A percentile compares a stretch with the other conserved stretches of the same genome.
Evolutionary conservation across 768 basidiomycete genomes (phyloP).

Genomic region (Kondoa subrosea): DNA sequence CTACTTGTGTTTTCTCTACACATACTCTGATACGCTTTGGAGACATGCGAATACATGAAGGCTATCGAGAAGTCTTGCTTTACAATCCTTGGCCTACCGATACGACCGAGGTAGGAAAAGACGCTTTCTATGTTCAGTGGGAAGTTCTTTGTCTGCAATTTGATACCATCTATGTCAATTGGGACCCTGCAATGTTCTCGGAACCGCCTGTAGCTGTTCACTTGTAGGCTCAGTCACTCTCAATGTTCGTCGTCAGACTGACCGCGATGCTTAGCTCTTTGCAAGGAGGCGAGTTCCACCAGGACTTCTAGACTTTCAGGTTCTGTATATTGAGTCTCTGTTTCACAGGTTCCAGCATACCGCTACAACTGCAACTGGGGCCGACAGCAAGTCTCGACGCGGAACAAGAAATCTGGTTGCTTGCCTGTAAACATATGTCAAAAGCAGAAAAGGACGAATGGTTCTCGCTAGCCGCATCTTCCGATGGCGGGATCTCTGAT

Average conservation of each 20-base stretch:
- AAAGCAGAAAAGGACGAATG: background rate
- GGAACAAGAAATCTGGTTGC: background rate
- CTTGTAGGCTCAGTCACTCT: constrained; percentile 4
- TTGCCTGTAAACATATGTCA: background rate
- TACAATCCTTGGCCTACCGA: constrained; percentile 11
- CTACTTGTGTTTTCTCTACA: no score
- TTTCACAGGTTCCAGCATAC: background rate
- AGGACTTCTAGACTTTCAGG: background rate
- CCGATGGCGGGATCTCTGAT: background rate
- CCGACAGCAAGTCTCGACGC: background rate
- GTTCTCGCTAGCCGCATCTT: background rate
- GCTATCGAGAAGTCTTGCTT: background rate
- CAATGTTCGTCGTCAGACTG: background rate
- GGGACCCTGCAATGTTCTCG: constrained; percentile 7
- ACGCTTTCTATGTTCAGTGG: background rate
- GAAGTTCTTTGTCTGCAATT: constrained; percentile 13
- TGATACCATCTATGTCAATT: constrained; percentile 13
- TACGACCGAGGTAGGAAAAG: background rate
- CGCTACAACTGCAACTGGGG: background rate
- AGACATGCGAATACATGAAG: background rate
- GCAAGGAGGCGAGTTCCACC: background rate
- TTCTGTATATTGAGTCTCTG: background rate
- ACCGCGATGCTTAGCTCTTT: background rate
- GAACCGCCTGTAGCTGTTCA: constrained; percentile 7
- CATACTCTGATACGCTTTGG: background rate